Conservation (phyloP, 2,329 filamentous ascomycete species). For the Grosmannia clavigera region DNA sequence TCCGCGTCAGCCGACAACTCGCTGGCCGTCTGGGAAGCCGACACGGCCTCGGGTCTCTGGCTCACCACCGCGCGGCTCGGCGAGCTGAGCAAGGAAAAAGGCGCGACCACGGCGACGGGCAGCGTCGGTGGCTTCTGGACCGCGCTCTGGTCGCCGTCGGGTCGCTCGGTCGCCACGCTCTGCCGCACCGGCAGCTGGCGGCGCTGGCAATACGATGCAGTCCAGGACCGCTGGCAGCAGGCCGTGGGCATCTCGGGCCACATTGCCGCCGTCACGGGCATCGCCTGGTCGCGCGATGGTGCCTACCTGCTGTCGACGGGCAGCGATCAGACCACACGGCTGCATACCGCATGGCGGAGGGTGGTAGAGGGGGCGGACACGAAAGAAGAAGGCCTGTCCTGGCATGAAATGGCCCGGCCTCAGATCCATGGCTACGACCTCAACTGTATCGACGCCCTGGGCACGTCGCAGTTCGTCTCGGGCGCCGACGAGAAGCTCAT, state of each 20-base stretch:
- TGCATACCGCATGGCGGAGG: constrained; percentile 64
- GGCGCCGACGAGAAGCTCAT: constrained; percentile 97
- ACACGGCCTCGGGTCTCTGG: constrained; percentile 79
- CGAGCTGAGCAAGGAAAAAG: constrained; percentile 89
- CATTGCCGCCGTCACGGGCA: constrained; percentile 64
- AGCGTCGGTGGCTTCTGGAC: constrained; percentile 96
- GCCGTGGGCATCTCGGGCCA: constrained; percentile 72
- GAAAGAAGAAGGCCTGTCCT: constrained; percentile 22
- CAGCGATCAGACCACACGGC: constrained; percentile 81
- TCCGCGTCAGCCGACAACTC: constrained; percentile 94
- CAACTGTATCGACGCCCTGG: constrained; percentile 78
- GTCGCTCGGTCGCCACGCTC: constrained; percentile 62
- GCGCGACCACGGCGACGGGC: constrained; percentile 89
- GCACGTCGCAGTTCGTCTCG: constrained; percentile 68
- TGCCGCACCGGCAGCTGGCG: constrained; percentile 92
- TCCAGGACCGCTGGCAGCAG: constrained; percentile 61
- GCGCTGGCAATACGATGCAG: constrained; percentile 56
- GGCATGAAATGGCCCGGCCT: constrained; percentile 91
- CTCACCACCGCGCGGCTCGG: constrained; percentile 74
- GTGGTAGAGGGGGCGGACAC: background rate
- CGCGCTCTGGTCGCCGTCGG: constrained; percentile 77
- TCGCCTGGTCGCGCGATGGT: constrained; percentile 74
- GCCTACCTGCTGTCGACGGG: constrained; percentile 81
- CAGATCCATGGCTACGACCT: constrained; percentile 98
- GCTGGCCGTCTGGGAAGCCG: constrained; percentile 82